Evolutionary conservation across 257 asterid genomes (phyloP).

Genomic region (Solanum lycopersicoides): DNA sequence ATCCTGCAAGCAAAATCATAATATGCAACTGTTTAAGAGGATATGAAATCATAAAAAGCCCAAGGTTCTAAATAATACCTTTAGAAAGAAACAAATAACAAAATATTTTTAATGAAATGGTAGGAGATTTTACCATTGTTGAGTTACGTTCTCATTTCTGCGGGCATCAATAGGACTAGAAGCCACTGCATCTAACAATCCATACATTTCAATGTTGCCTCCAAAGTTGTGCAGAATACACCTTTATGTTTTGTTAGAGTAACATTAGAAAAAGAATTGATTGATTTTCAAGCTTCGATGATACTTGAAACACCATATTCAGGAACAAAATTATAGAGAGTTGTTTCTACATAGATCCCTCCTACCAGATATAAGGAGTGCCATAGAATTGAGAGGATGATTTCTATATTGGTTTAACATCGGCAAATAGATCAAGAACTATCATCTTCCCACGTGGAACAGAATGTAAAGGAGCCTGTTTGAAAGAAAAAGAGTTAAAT

Average conservation of each 20-base stretch:
- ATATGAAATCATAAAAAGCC: not conserved
- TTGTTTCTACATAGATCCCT: not conserved
- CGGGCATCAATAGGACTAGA: slow-evolving; percentile 92
- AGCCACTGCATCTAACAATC: slow-evolving; percentile 78
- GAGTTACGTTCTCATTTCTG: slow-evolving; percentile 67
- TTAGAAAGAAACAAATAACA: not conserved
- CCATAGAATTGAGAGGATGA: slow-evolving; percentile 79
- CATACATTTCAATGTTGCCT: slow-evolving; percentile 97
- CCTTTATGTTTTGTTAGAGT: slow-evolving; percentile 31
- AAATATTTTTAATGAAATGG: not conserved
- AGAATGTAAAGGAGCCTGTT: slow-evolving; percentile 94
- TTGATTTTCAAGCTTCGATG: not conserved
- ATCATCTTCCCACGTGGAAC: slow-evolving; percentile 98
- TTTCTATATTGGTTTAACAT: slow-evolving; percentile 89
- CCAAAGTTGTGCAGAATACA: slow-evolving; percentile 98
- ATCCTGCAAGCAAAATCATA: not conserved
- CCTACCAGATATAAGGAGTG: slow-evolving; percentile 89
- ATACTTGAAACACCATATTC: not conserved
- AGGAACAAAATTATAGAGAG: not conserved
- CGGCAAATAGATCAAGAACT: slow-evolving; percentile 97
- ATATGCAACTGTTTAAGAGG: not conserved
- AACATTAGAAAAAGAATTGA: not conserved
- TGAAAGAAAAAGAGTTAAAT: not conserved
- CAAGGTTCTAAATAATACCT: not conserved
- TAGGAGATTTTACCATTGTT: slow-evolving; percentile 47